Evolutionary conservation across 768 basidiomycete species (phyloP).

Genomic region (Lanmaoa rubissima): DNA sequence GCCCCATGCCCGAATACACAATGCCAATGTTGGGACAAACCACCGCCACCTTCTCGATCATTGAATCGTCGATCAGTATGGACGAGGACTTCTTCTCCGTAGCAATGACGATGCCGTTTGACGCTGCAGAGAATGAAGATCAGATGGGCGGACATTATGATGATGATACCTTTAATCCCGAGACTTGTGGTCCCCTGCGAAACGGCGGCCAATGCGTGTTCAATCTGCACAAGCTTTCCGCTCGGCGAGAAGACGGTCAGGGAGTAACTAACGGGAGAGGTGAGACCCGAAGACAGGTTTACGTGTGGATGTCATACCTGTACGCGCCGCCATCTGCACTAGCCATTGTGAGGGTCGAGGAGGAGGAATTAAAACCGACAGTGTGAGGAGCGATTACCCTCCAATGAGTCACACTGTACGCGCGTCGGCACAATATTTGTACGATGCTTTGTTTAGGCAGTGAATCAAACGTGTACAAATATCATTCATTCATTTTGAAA

Average conservation of each 20-base stretch:
- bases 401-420: constrained; percentile 15
- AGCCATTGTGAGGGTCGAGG: constrained; percentile 51
- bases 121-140: constrained; percentile 53
- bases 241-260: constrained; percentile 99
- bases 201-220: constrained; percentile 97
- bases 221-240: constrained; percentile 98
- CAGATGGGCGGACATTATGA: constrained; percentile 26
- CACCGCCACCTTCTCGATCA: constrained; percentile 95
- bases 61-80: constrained; percentile 94
- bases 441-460: constrained; percentile 14
- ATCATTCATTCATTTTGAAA: not conserved
- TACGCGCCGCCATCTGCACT: constrained; percentile 81
- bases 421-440: constrained; percentile 30
- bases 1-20: constrained; percentile 99
- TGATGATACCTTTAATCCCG: constrained; percentile 86
- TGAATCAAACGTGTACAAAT: constrained; percentile 22
- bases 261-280: constrained; percentile 70
- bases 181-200: constrained; percentile 94
- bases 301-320: constrained; percentile 43
- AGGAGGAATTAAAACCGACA: constrained; percentile 20
- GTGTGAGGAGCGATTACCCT: constrained; percentile 16
- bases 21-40: constrained; percentile 99
- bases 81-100: constrained; percentile 99
- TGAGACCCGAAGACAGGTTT: constrained; percentile 22
- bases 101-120: constrained; percentile 98